Base-by-base conservation (phyloP, 768 basidiomycete genomes). In the Dioszegia hungarica region DNA sequence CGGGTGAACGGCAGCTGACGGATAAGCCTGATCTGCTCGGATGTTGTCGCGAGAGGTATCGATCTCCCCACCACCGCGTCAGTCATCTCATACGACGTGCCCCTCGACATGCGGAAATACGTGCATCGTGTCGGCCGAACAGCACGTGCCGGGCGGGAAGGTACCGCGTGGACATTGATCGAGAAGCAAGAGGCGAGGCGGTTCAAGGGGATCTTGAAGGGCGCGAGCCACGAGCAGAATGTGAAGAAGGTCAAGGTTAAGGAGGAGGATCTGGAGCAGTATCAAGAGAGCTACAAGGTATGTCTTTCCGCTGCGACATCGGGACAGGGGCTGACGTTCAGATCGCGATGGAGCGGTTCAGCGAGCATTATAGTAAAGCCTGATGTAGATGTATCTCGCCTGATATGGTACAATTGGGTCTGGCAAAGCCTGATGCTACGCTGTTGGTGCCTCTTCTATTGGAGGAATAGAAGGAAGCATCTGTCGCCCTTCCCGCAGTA, bases 31-130 rank as follows among this genome's bases (percentile, higher is more conserved):
- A 82, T 99, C n/a, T 95, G 91, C 73, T 97, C 94, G 2, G 95
- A 98, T 77, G 80, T 99, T 10, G 88, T 98, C 57, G 89, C 94
- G 2, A 85, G 95, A 56, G 95, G 95, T 11, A 91, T 97, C 58
- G 94, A 98, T 69, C 88, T 99, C 56, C 88, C 85, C 56, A 85
- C 90, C 62, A 90, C 98, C 31, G 83, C 86, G 2, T 89, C 95
- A 75, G 94, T 99, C 28, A 83, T 99, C 44, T 92, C 87, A 68
- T 98, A 99, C 74, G 95, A 99, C 72, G 86, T 84, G 1, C 93
- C 95, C 9, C 82, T 95, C n/a, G 95, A 98, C 74, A 92, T 97
- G 84, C 83, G 90, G 48, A 98, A 98, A 75, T 99, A 99, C 70
- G 89, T 99, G 11, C 95, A 99, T 75, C 86, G 95, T 51, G 94